Evolutionary conservation across 2,329 filamentous ascomycete species (phyloP), one percentile per base, ranked within the genome.

Genomic region (Claviceps cyperi): DNA sequence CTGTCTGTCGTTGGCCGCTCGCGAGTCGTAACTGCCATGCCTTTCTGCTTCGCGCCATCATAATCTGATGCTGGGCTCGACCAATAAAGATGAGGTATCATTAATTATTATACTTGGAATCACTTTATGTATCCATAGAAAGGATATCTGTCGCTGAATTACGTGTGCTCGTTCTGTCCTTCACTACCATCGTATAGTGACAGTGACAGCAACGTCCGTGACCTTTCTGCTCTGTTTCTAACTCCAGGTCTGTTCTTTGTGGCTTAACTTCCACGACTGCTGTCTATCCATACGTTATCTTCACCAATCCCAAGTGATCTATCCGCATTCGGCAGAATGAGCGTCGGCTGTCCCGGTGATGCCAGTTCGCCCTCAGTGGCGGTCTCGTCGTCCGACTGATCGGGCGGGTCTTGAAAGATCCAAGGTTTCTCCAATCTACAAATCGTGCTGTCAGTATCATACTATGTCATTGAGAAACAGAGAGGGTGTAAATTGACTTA

Each of bases 381-480:
- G 13, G 58, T 55, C 13, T 60, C 59, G 11, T 59, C 58, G 19
- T 59, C 57, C 15, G 56, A 43, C 17, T 61, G 53, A 22, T 74
- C 70, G 4, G 76, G 76, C 2, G 75, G 73, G 35, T 80, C 76
- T 47, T 70, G 62, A 57, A 79, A 78, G 48, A 88, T 78, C 84
- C 84, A 88, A 0, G 83, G 75, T 56, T 80, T 78, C 57, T 81
- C 74, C n/a, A 89, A 69, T 21, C 80, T 83, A 51, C 7, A 1
- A 38, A 6, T 8, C 46, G 48, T 38, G 11, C 9, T 28, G 46
- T 47, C 7, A 51, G 24, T 36, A 32, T 37, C 17, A n/a, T 17
- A 9, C 35, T 46, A 3, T 38, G 19, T 8, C 22, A 14, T 46
- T 24, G 5, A 5, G 24, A 2, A 28, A 19, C 19, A 36, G 14